A percentile compares a stretch with the other conserved stretches of the same genome.
These are phyloP conservation scores for Scutellaria minor DNA, from an alignment of 257 asterid genomes.

Conservation along the genomic window DNA sequence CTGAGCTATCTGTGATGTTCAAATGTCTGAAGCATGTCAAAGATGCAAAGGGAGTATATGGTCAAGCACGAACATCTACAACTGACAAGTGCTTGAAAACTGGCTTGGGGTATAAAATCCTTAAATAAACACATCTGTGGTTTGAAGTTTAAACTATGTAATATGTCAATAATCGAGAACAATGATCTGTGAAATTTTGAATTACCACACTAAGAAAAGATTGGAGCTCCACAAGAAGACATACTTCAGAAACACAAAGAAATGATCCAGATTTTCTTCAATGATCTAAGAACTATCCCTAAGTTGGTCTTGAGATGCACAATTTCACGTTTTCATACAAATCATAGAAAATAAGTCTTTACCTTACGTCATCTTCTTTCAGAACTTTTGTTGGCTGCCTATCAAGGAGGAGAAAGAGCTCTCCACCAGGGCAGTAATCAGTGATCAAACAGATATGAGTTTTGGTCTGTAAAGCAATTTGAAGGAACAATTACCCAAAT, in stretches of 20 bases:
- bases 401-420: conserved; percentile 86
- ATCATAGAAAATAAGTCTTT: conserved; percentile 19
- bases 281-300: neutral
- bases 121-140: neutral
- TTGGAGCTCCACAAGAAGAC: neutral
- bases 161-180: neutral
- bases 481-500: conserved; percentile 29
- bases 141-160: conserved; percentile 6
- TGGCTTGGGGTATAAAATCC: neutral
- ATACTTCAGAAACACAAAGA: neutral
- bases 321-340: conserved; percentile 4
- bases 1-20: neutral
- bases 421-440: conserved; percentile 94
- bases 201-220: neutral
- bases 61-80: conserved; percentile 1
- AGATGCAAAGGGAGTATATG: neutral
- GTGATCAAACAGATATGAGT: conserved; percentile 92
- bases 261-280: neutral
- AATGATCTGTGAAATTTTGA: neutral
- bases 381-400: conserved; percentile 83
- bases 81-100: neutral
- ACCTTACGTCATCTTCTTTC: conserved; percentile 94
- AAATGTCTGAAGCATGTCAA: conserved; percentile 10
- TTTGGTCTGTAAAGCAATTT: conserved; percentile 67
- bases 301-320: conserved; percentile 6